Conservation (phyloP, 75 land plant genomes). For the Picea glauca region DNA sequence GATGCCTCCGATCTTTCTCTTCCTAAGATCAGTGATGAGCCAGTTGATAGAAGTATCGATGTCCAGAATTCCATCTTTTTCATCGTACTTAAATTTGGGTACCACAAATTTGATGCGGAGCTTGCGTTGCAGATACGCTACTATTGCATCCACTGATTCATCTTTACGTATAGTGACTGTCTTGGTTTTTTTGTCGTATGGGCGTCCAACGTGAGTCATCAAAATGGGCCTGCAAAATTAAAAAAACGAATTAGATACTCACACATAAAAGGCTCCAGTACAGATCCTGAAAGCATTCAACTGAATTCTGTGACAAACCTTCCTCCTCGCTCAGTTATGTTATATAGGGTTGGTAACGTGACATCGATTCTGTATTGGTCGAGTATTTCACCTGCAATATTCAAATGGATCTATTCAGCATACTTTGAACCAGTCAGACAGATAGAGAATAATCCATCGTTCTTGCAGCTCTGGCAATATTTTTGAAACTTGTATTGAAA, state of each 20-base stretch:
- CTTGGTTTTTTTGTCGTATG: constrained; percentile 46
- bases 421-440: too few species aligned
- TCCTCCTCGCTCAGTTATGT: constrained; percentile 52
- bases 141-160: constrained; percentile 47
- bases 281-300: too few species aligned
- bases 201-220: constrained; percentile 51
- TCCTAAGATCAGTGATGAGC: constrained; percentile 41
- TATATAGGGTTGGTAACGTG: constrained; percentile 53
- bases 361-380: constrained; percentile 55
- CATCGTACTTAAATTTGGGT: constrained; percentile 26
- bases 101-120: constrained; percentile 50
- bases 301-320: constrained; percentile 14
- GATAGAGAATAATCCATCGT: too few species aligned
- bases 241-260: too few species aligned
- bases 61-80: constrained; percentile 39
- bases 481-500: too few species aligned
- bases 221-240: constrained; percentile 37
- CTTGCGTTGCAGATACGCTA: constrained; percentile 47
- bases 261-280: too few species aligned
- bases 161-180: constrained; percentile 28
- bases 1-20: constrained; percentile 47
- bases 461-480: too few species aligned
- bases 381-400: constrained; percentile 32
- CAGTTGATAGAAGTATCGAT: constrained; percentile 55
- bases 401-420: too few species aligned